Conservation (phyloP, 2,329 filamentous ascomycete species). For the Pseudogymnoascus sp. region DNA sequence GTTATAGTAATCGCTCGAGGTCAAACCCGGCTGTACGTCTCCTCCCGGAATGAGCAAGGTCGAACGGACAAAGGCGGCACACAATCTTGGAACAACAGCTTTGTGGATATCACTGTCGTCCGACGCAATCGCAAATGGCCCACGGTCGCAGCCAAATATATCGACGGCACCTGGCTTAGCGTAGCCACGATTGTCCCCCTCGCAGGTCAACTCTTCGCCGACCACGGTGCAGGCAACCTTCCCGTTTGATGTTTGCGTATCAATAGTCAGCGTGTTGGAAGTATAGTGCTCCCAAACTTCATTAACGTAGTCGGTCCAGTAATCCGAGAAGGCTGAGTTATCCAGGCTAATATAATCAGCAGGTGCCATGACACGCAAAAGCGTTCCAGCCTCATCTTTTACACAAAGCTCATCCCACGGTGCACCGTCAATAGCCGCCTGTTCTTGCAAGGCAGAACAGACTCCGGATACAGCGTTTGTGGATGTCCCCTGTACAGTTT, state of each 20-base stretch:
- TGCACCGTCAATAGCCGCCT: constrained; percentile 44
- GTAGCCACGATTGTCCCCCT: constrained; percentile 35
- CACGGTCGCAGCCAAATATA: constrained; percentile 48
- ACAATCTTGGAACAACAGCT: constrained; percentile 58
- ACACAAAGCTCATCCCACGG: constrained; percentile 48
- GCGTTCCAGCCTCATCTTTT: constrained; percentile 16
- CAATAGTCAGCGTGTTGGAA: constrained; percentile 41
- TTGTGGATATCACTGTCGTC: neutral
- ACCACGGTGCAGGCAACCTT: constrained; percentile 38
- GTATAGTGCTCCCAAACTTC: constrained; percentile 35
- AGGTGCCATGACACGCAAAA: constrained; percentile 34
- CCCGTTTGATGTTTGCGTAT: constrained; percentile 57
- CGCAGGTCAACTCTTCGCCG: constrained; percentile 18
- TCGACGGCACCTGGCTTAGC: constrained; percentile 42
- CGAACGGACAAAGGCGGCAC: constrained; percentile 66
- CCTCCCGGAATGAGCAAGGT: constrained; percentile 47
- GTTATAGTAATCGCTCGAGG: constrained; percentile 46
- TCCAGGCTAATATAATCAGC: constrained; percentile 27
- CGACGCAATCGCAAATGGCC: constrained; percentile 42
- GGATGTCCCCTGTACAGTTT: constrained; percentile 50
- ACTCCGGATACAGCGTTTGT: constrained; percentile 46
- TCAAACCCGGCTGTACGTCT: constrained; percentile 36
- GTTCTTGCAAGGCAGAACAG: constrained; percentile 43
- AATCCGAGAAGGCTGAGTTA: constrained; percentile 33
- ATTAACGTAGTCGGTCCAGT: constrained; percentile 38